phyloP scores from a whole-genome alignment of 805 yeast genomes.

The Monosporozyma servazzii region DNA sequence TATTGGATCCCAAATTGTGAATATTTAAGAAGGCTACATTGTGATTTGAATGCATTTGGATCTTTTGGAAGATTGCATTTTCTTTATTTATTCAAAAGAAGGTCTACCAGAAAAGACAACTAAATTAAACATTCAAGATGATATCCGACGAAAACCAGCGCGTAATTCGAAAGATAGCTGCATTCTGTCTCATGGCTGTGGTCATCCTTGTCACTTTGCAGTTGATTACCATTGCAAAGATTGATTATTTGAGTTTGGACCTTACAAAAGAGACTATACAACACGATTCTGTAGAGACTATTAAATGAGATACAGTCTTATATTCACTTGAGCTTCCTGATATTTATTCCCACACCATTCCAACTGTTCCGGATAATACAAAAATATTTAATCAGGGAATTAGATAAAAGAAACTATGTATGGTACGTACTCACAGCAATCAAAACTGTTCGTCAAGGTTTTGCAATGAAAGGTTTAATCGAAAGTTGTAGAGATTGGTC shows the following conservation, averaged over 20 bases:
- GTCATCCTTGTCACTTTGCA: background rate
- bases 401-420: too few species aligned
- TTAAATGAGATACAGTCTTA: background rate
- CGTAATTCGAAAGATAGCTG: background rate
- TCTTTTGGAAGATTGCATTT: background rate
- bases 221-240: background rate
- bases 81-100: background rate
- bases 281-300: background rate
- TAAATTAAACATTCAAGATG: background rate
- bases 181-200: background rate
- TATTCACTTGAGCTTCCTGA: too few species aligned
- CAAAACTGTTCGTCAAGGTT: too few species aligned
- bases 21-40: background rate
- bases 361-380: too few species aligned
- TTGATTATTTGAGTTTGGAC: background rate
- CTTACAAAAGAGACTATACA: background rate
- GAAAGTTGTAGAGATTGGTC: background rate
- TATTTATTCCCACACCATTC: too few species aligned
- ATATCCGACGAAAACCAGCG: background rate
- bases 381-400: too few species aligned
- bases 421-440: too few species aligned
- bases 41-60: background rate
- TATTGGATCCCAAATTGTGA: background rate
- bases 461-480: too few species aligned
- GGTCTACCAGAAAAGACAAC: background rate